Base-by-base conservation (phyloP, 2,329 filamentous ascomycete species). In the Leptographium procerum region DNA sequence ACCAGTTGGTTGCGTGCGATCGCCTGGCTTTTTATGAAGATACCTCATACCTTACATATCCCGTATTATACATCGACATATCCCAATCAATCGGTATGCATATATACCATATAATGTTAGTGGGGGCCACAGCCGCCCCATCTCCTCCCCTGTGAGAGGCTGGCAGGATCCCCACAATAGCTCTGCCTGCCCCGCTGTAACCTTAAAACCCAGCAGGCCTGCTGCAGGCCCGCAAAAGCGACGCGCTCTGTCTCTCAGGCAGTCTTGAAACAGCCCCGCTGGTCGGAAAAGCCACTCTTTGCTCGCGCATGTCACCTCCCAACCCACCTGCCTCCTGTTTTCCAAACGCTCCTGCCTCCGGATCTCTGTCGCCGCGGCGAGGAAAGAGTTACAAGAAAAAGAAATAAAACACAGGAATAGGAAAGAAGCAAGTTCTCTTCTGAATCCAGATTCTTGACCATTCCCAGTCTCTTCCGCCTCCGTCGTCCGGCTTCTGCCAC, bases 211-310 rank as follows among this genome's bases (percentile, higher is more conserved):
- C 56, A 14, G 24, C 22, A 31, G n/a, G 26, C n/a, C 33, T 24
- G 28, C 31, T 10, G 33, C 19, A 31, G 10, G 22, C 14, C 55
- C n/a, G 48, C 16, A 14, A n/a, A n/a, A n/a, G n/a, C n/a, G n/a
- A n/a, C n/a, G 26, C 33, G 8, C 10, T 10, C 33, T 22, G 28
- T 52, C 24, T 8, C 19, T 14, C 54, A 57, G 34, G 52, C 48
- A 48, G 52, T 61, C 55, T 58, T 62, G 61, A 62, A 62, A 62
- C 61, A 52, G 58, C 56, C 56, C 61, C 56, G 60, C 58, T 43
- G 47, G 43, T 24, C 26, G 24, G 24, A 31, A 50, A 50, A 50
- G 47, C n/a, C 47, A 50, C 47, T 28, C 47, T 26, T n/a, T n/a
- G n/a, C n/a, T n/a, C n/a, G n/a, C n/a, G 50, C n/a, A 24, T 24